Evolutionary conservation across 2,329 filamentous ascomycete genomes (phyloP).

Genomic region (Neopestalotiopsis sp.): DNA sequence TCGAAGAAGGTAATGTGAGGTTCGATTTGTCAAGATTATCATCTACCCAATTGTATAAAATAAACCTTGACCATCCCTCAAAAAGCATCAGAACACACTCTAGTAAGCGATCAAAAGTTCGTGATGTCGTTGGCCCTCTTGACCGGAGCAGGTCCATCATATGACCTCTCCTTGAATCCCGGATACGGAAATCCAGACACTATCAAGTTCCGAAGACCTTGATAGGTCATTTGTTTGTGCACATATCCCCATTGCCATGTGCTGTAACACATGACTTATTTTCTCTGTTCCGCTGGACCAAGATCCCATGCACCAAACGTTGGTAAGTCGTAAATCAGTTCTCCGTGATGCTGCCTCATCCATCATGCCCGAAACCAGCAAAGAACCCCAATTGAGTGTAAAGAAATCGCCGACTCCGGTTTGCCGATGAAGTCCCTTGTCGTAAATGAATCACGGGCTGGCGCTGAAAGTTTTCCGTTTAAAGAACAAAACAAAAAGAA

Average conservation of each 20-base stretch:
- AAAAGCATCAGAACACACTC: constrained; percentile 20
- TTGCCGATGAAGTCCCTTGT: not conserved
- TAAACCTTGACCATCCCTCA: not conserved
- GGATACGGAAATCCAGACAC: not conserved
- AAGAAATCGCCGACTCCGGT: not conserved
- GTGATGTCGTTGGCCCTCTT: constrained; percentile 2
- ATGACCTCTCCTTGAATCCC: not conserved
- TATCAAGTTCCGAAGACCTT: not conserved
- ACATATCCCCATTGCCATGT: not conserved
- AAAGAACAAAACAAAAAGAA: too few species aligned
- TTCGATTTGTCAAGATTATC: not conserved
- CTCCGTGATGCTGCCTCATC: not conserved
- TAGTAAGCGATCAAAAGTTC: constrained; percentile 14
- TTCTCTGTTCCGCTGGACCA: not conserved
- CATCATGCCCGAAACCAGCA: not conserved
- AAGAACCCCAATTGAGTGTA: not conserved
- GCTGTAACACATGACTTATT: not conserved
- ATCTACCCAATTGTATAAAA: not conserved
- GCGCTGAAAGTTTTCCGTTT: not conserved
- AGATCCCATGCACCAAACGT: not conserved
- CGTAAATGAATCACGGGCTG: not conserved
- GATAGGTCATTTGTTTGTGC: not conserved
- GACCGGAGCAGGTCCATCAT: too few species aligned
- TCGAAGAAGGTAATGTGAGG: not conserved
- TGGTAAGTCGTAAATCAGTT: not conserved